Conservation (phyloP, 192 early-diverging fungal species). For the Rhizoclosmatium sp. region DNA sequence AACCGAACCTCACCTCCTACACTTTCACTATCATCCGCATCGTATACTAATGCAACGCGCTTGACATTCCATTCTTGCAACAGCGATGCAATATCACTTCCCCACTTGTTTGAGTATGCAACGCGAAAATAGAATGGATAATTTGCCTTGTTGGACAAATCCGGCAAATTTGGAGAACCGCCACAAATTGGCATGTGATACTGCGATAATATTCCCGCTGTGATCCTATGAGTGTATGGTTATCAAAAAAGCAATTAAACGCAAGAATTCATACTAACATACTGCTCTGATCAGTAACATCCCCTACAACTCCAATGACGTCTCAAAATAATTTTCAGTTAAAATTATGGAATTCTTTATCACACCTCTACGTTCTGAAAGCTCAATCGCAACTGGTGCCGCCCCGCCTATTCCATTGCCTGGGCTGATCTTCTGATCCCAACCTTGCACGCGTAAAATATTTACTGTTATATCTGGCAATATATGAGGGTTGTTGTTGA, state of each 20-base stretch:
- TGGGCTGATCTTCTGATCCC: background rate
- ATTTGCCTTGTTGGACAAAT: constrained; percentile 1
- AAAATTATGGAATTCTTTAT: too few relatives aligned
- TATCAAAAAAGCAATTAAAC: background rate
- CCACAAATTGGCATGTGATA: constrained; percentile 20
- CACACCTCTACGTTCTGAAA: too few relatives aligned
- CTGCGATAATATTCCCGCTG: constrained; percentile 8
- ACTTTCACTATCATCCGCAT: background rate
- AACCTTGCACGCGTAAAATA: background rate
- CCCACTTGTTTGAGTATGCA: constrained; percentile 7
- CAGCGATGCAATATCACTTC: background rate
- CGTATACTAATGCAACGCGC: constrained; percentile 6
- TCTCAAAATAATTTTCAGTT: background rate
- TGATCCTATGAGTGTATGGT: background rate
- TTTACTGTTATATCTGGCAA: constrained; percentile 1
- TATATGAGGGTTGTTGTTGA: constrained; percentile 1
- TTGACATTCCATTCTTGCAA: constrained; percentile 1
- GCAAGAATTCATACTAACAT: background rate
- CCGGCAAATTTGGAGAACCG: background rate
- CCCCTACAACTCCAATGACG: constrained; percentile 7
- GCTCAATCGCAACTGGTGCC: background rate
- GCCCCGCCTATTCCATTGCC: background rate
- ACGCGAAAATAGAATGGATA: constrained; percentile 2
- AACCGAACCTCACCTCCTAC: background rate
- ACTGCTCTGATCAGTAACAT: background rate